These are phyloP conservation scores for Petrea volubilis DNA, from an alignment of 257 asterid species.

Conservation along the genomic window DNA sequence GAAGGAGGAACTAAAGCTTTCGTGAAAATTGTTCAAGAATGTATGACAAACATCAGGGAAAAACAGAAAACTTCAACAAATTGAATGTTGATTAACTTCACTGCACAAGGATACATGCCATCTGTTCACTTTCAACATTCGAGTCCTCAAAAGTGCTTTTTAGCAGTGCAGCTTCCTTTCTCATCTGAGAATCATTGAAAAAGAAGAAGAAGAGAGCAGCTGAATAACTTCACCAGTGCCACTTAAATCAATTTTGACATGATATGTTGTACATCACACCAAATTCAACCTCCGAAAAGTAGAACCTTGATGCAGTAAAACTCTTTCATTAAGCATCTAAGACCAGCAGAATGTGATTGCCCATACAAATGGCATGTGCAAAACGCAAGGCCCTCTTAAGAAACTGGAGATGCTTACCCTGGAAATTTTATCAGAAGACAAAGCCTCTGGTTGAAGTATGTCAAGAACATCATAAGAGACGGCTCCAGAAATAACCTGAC, in stretches of 20 bases:
- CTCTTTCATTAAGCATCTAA: not conserved
- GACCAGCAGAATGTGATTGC: not conserved
- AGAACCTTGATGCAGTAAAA: not conserved
- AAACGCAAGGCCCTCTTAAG: not conserved
- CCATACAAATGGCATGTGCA: not conserved
- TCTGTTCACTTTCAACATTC: slow-evolving; percentile 41
- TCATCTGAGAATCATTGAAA: slow-evolving; percentile 48
- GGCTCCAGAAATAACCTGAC: slow-evolving; percentile 62
- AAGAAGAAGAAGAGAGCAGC: not conserved
- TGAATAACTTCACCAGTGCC: not conserved
- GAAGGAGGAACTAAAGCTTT: slow-evolving; percentile 5
- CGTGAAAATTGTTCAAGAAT: not conserved
- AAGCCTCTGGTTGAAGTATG: slow-evolving; percentile 67
- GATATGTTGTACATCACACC: not conserved
- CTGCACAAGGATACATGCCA: slow-evolving; percentile 66
- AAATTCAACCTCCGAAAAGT: slow-evolving; percentile 1
- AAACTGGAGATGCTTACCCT: slow-evolving; percentile 43
- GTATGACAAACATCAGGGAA: slow-evolving; percentile 11
- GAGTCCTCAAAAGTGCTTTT: slow-evolving; percentile 53
- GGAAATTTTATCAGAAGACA: slow-evolving; percentile 48
- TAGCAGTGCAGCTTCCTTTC: slow-evolving; percentile 57
- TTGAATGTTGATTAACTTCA: slow-evolving; percentile 18
- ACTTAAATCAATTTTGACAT: not conserved
- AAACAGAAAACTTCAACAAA: not conserved
- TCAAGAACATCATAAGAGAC: slow-evolving; percentile 51